A percentile compares a stretch with the other conserved stretches of the same genome.
These are phyloP conservation scores for Aspergillus pseudoglaucus DNA, from an alignment of 2,329 filamentous ascomycete genomes.

Conservation along the genomic window DNA sequence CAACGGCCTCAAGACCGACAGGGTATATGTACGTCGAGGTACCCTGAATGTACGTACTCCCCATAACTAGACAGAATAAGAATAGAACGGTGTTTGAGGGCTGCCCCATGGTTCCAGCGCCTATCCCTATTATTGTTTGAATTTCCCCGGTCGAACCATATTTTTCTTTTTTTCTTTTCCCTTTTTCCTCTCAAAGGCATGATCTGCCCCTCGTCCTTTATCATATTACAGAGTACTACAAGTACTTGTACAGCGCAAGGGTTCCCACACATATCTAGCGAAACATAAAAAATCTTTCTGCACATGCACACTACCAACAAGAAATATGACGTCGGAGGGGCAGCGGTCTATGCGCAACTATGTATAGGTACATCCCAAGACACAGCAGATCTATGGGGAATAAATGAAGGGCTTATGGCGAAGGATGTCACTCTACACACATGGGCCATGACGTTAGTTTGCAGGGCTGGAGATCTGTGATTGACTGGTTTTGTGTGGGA, in stretches of 20 bases:
- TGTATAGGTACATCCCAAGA: neutral
- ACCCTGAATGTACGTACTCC: no score
- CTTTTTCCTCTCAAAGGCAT: no score
- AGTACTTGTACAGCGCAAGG: neutral
- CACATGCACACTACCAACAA: neutral
- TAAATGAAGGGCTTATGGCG: neutral
- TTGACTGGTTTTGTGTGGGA: neutral
- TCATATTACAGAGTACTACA: no score
- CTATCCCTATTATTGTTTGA: neutral
- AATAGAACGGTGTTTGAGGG: neutral
- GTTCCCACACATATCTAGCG: neutral
- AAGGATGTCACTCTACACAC: neutral
- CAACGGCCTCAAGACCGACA: no score
- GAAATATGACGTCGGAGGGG: neutral
- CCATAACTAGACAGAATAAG: neutral
- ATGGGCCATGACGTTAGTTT: neutral
- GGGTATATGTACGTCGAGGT: no score
- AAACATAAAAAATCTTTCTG: neutral
- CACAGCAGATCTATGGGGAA: no score
- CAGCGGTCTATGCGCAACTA: neutral
- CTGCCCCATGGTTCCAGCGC: neutral
- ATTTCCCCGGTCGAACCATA: neutral
- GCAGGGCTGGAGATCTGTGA: neutral
- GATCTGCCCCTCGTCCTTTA: no score
- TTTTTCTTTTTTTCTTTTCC: no score